phyloP scores from a whole-genome alignment of 192 early-diverging fungal species.

The Lunasporangiospora selenospora region DNA sequence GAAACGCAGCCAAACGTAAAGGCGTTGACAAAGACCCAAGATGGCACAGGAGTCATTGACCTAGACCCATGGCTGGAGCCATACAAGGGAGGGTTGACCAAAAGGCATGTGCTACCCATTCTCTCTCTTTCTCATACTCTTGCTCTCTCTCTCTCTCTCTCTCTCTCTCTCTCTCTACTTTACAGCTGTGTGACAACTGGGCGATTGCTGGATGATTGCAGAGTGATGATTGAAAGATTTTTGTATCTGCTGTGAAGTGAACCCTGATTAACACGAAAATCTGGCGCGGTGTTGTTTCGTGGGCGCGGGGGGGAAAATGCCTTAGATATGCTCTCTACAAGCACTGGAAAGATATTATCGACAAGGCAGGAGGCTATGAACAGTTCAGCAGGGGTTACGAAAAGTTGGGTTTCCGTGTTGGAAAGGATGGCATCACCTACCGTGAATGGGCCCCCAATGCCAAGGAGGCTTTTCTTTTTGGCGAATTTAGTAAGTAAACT shows the following conservation, averaged over 20 bases:
- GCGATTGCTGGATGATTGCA: too few relatives aligned
- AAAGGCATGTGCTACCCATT: constrained; percentile 52
- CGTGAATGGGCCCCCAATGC: constrained; percentile 96
- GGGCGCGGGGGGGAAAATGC: too few relatives aligned
- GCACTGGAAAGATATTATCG: constrained; percentile 74
- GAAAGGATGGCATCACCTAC: constrained; percentile 70
- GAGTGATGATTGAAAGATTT: neutral
- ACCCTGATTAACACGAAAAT: too few relatives aligned
- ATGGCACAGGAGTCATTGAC: constrained; percentile 71
- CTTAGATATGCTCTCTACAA: constrained; percentile 65
- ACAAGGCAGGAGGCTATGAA: constrained; percentile 84
- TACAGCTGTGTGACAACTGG: neutral
- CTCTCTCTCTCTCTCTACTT: too few relatives aligned
- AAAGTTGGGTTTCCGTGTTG: constrained; percentile 78
- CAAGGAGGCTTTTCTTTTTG: constrained; percentile 80
- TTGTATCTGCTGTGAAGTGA: too few relatives aligned
- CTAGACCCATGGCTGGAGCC: constrained; percentile 85
- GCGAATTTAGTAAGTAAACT: constrained; percentile 86
- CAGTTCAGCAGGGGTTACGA: constrained; percentile 85
- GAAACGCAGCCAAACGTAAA: too few relatives aligned
- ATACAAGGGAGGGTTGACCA: constrained; percentile 63
- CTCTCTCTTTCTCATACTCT: neutral
- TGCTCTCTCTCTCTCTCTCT: neutral
- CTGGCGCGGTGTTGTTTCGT: too few relatives aligned
- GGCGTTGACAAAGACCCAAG: too few relatives aligned